Evolutionary conservation across 345 rosid species (phyloP).

Genomic region (Murraya paniculata): DNA sequence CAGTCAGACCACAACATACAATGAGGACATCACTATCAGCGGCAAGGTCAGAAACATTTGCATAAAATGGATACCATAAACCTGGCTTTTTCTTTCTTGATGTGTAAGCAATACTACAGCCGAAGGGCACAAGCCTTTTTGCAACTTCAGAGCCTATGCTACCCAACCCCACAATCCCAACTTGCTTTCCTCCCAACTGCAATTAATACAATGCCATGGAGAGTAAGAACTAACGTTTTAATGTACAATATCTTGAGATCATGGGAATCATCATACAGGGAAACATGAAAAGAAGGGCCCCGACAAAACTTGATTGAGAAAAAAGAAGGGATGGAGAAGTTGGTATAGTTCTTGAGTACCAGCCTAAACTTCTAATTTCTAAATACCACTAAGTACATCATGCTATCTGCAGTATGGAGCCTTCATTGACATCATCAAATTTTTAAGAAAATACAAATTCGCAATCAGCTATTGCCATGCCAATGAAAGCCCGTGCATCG

Average conservation of each 20-base stretch:
- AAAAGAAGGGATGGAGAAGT: background rate
- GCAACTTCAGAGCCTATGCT: conserved; percentile 40
- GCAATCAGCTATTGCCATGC: background rate
- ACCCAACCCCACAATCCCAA: conserved; percentile 57
- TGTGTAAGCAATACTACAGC: conserved; percentile 42
- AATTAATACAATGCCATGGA: background rate
- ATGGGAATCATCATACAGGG: background rate
- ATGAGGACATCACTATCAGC: conserved; percentile 38
- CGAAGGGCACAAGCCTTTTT: conserved; percentile 40
- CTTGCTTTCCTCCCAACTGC: conserved; percentile 49
- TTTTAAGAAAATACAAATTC: background rate
- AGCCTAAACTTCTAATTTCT: background rate
- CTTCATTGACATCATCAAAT: background rate
- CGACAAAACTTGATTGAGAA: background rate
- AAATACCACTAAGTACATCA: background rate
- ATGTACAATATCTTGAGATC: background rate
- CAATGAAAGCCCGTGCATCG: background rate
- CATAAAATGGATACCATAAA: conserved; percentile 30
- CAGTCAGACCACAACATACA: conserved; percentile 46
- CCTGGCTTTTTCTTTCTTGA: conserved; percentile 32
- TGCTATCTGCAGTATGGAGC: background rate
- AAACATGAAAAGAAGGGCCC: background rate
- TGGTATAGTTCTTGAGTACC: background rate
- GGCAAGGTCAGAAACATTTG: conserved; percentile 37
- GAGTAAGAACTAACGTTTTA: background rate